These are phyloP conservation scores for Leccinum insolens DNA, from an alignment of 1,284 basidiomycete species.

Conservation along the genomic window DNA sequence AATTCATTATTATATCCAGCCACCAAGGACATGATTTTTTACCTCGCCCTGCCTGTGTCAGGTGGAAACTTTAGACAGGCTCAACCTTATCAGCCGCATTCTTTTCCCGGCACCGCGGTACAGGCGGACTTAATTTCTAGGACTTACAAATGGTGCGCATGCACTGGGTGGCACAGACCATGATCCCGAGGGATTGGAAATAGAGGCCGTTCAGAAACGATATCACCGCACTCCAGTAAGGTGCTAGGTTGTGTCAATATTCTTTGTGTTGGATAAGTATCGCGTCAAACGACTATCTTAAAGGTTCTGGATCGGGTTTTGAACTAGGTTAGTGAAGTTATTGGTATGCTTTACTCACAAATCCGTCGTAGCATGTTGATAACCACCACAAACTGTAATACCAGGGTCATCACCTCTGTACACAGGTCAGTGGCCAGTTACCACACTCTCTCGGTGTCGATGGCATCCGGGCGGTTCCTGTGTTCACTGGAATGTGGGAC, in stretches of 20 bases:
- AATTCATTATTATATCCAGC: neutral
- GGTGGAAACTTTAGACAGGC: neutral
- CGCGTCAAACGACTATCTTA: neutral
- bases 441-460: neutral
- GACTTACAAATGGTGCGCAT: neutral
- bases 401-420: neutral
- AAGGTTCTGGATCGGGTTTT: neutral
- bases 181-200: neutral
- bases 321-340: neutral
- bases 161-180: neutral
- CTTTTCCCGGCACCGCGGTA: too few relatives aligned
- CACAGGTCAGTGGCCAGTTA: neutral
- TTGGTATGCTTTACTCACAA: neutral
- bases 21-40: neutral
- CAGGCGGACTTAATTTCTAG: neutral
- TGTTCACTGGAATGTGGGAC: slow-evolving; percentile 15
- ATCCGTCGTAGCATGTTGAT: neutral
- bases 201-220: neutral
- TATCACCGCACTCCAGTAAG: neutral
- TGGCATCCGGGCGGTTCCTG: slow-evolving; percentile 2
- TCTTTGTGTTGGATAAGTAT: neutral
- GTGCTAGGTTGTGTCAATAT: neutral
- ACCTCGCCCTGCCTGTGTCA: neutral
- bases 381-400: slow-evolving; percentile 3
- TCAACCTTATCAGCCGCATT: too few relatives aligned